These are phyloP conservation scores for Abelmoschus esculentus DNA, from an alignment of 345 rosid species.

Conservation along the genomic window DNA sequence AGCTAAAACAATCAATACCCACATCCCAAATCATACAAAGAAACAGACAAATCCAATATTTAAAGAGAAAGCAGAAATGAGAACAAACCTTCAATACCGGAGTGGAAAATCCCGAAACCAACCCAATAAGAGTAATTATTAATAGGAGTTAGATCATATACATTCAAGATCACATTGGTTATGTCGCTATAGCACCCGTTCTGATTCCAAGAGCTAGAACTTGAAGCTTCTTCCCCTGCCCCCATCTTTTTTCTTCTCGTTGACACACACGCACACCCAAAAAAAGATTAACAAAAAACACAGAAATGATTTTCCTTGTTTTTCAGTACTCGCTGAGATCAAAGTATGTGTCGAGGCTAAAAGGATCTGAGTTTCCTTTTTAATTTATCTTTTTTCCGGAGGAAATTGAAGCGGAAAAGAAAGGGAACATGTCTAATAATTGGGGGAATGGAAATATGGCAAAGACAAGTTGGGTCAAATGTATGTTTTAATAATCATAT, in stretches of 20 bases:
- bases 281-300: not conserved
- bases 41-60: not conserved
- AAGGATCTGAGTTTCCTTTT: not conserved
- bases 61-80: not conserved
- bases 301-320: not conserved
- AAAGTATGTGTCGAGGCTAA: not conserved
- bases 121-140: conserved; percentile 76
- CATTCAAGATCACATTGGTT: conserved; percentile 52
- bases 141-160: conserved; percentile 81
- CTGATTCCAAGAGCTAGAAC: conserved; percentile 21
- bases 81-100: conserved; percentile 73
- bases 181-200: conserved; percentile 12
- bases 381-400: too few species aligned
- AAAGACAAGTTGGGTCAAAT: not conserved
- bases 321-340: not conserved
- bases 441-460: not conserved
- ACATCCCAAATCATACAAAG: not conserved
- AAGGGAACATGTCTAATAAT: not conserved
- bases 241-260: conserved; percentile 26
- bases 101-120: conserved; percentile 88
- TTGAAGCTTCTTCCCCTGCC: conserved; percentile 22
- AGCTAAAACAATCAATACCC: conserved; percentile 10
- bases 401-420: not conserved
- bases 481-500: not conserved
- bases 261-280: not conserved